These are phyloP conservation scores for Primulina eburnea DNA, from an alignment of 257 asterid genomes.

Conservation along the genomic window DNA sequence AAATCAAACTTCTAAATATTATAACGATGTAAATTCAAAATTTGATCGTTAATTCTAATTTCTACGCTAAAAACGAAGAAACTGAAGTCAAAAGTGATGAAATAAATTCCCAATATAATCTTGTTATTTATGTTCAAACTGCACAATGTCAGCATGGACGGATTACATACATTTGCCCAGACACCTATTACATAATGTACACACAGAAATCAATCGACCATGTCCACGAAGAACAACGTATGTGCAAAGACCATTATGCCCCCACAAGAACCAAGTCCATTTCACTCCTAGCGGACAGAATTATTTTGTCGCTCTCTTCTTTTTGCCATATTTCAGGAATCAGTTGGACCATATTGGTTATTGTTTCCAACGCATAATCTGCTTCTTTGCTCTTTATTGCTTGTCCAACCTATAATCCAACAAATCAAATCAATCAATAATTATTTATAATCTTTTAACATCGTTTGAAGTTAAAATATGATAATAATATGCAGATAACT, in stretches of 20 bases:
- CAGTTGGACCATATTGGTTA: slow-evolving; percentile 43
- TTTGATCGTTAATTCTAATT: too few relatives aligned
- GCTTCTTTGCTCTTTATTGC: slow-evolving; percentile 55
- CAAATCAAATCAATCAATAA: too few relatives aligned
- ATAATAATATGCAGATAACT: too few relatives aligned
- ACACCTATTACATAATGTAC: slow-evolving; percentile 3
- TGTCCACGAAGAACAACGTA: not conserved
- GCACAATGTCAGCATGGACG: not conserved
- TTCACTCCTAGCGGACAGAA: slow-evolving; percentile 37
- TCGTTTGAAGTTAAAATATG: too few relatives aligned
- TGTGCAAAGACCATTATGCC: slow-evolving; percentile 38
- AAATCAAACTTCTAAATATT: too few relatives aligned
- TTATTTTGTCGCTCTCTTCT: slow-evolving; percentile 31
- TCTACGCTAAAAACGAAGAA: too few relatives aligned
- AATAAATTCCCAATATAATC: too few relatives aligned
- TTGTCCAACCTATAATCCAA: slow-evolving; percentile 55
- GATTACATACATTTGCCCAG: slow-evolving; percentile 2
- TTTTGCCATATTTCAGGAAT: slow-evolving; percentile 75
- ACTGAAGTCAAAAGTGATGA: too few relatives aligned
- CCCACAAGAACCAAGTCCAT: slow-evolving; percentile 57
- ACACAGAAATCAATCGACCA: slow-evolving; percentile 8
- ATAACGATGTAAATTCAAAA: too few relatives aligned
- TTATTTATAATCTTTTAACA: too few relatives aligned
- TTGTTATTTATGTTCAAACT: not conserved
- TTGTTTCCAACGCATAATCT: slow-evolving; percentile 61